phyloP scores from a whole-genome alignment of 139 green algal genomes.

The Ettlia oleoabundans region DNA sequence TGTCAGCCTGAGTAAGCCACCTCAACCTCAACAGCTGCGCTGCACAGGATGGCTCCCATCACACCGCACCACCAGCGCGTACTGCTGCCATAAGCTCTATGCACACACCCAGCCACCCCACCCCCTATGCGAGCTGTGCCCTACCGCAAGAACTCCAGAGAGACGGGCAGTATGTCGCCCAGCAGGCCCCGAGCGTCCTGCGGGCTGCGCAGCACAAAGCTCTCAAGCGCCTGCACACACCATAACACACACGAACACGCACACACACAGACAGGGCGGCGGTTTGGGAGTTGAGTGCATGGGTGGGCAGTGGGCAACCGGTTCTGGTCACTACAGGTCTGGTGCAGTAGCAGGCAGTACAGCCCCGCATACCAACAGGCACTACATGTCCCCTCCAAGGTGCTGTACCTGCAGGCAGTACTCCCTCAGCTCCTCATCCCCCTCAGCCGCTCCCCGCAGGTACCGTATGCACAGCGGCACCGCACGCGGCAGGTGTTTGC shows the following conservation, averaged over 20 bases:
- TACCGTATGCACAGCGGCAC: conserved; percentile 76
- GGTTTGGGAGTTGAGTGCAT: too few relatives aligned
- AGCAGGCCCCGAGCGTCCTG: conserved; percentile 55
- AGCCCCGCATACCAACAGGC: too few relatives aligned
- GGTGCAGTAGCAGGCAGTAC: too few relatives aligned
- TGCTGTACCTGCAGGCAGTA: conserved; percentile 75
- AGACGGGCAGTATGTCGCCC: conserved; percentile 49
- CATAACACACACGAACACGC: neutral
- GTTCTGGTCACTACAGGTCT: too few relatives aligned
- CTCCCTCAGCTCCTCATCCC: conserved; percentile 89
- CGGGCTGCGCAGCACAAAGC: conserved; percentile 78
- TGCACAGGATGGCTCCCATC: too few relatives aligned
- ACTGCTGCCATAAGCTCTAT: too few relatives aligned
- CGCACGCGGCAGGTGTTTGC: conserved; percentile 61
- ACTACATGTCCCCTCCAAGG: too few relatives aligned
- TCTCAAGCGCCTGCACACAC: conserved; percentile 79
- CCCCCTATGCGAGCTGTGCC: neutral
- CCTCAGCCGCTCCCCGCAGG: conserved; percentile 63
- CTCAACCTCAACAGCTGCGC: too few relatives aligned
- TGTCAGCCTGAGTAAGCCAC: too few relatives aligned
- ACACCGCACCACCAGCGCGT: neutral
- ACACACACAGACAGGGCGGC: too few relatives aligned
- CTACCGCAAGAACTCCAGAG: conserved; percentile 58
- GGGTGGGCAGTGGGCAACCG: too few relatives aligned
- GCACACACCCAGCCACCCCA: too few relatives aligned